A percentile compares a stretch with the other conserved stretches of the same genome.
These are phyloP conservation scores for Neurospora tetrasperma DNA, from an alignment of 495 filamentous ascomycete species.

Conservation along the genomic window DNA sequence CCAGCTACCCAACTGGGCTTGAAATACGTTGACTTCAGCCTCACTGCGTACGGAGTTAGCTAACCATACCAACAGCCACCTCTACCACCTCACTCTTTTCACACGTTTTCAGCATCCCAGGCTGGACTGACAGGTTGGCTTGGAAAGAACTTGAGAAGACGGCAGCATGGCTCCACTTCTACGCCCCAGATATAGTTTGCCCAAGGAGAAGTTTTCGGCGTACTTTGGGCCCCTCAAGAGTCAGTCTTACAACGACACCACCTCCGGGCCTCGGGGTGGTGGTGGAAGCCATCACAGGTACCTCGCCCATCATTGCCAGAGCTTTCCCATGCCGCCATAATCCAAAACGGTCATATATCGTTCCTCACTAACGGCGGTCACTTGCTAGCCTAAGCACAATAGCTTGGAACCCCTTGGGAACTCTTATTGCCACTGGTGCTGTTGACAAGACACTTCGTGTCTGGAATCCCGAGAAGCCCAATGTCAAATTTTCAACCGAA, in stretches of 20 bases:
- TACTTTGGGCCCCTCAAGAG: conserved; percentile 49
- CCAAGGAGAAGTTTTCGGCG: conserved; percentile 52
- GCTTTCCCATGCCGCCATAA: neutral
- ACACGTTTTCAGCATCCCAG: neutral
- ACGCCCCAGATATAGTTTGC: conserved; percentile 41
- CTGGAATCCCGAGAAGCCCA: conserved; percentile 79
- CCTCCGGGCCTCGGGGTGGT: conserved; percentile 18
- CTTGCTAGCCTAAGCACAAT: conserved; percentile 50
- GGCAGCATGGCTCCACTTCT: conserved; percentile 41
- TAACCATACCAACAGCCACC: neutral
- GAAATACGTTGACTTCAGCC: neutral
- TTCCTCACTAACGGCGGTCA: neutral
- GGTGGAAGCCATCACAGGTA: conserved; percentile 12
- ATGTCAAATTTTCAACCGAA: conserved; percentile 74
- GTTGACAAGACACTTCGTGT: conserved; percentile 75
- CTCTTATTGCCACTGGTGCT: conserved; percentile 76
- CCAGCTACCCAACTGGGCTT: neutral
- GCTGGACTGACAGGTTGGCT: neutral
- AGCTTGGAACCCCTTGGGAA: conserved; percentile 83
- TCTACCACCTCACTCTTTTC: neutral
- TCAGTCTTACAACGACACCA: conserved; percentile 53
- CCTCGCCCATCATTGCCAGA: neutral
- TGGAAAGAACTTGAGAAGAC: neutral
- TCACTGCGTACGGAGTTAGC: neutral
- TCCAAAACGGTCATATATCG: neutral